Evolutionary conservation across 805 yeast species (phyloP).

Genomic region (Nakazawaea peltata): DNA sequence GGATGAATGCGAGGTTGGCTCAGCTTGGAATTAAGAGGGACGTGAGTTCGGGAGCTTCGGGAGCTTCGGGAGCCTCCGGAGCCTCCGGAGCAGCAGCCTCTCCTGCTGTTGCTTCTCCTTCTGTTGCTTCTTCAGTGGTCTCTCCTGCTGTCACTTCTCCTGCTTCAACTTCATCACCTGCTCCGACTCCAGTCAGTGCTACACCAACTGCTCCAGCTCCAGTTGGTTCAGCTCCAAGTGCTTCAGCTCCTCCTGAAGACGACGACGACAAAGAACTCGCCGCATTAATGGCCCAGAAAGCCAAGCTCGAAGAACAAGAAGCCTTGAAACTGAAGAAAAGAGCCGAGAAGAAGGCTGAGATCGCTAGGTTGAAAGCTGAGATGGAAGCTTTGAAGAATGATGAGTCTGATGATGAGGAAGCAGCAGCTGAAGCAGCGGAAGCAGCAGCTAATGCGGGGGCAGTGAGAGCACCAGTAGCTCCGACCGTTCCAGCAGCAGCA

Average conservation of each 20-base stretch:
- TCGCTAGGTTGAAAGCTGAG: slow-evolving; percentile 24
- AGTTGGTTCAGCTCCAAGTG: slow-evolving; percentile 1
- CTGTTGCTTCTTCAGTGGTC: background rate
- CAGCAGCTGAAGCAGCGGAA: slow-evolving; percentile 13
- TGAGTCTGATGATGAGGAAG: slow-evolving; percentile 31
- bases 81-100: too few relatives aligned
- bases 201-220: slow-evolving; percentile 4
- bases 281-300: slow-evolving; percentile 9
- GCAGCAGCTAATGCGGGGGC: slow-evolving; percentile 12
- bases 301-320: slow-evolving; percentile 24
- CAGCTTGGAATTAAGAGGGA: slow-evolving; percentile 58
- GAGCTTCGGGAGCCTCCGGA: background rate
- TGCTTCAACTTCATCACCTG: slow-evolving; percentile 8
- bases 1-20: slow-evolving; percentile 82
- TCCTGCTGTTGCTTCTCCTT: background rate
- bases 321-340: slow-evolving; percentile 46
- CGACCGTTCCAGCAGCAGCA: background rate
- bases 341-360: slow-evolving; percentile 39
- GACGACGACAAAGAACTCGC: slow-evolving; percentile 9
- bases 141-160: background rate
- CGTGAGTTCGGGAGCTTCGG: slow-evolving; percentile 16
- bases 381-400: slow-evolving; percentile 28
- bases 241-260: slow-evolving; percentile 1
- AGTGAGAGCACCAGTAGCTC: background rate
- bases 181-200: slow-evolving; percentile 12